Percentiles rank a stretch among this genome's conserved stretches.
Conservation (phyloP, 768 basidiomycete genomes). For the Suillus brevipes region DNA sequence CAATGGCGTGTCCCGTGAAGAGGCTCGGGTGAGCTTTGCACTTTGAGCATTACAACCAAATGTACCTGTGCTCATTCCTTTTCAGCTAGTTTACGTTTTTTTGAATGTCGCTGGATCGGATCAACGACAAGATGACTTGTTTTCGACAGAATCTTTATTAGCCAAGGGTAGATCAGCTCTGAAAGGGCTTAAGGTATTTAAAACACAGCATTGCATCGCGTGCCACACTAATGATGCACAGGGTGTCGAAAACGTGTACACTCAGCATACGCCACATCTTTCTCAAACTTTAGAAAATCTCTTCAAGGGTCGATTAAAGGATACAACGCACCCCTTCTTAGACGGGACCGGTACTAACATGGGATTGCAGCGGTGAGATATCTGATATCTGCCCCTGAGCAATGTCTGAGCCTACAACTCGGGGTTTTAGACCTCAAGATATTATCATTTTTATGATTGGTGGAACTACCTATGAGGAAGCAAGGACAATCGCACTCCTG, state of each 20-base stretch:
- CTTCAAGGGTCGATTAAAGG: constrained; percentile 81
- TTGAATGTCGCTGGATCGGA: constrained; percentile 93
- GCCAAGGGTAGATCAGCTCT: constrained; percentile 92
- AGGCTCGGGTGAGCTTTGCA: constrained; percentile 55
- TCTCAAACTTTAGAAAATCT: constrained; percentile 90
- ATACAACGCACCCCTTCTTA: constrained; percentile 88
- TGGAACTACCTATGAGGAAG: constrained; percentile 95
- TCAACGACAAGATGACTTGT: constrained; percentile 95
- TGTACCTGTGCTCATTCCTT: constrained; percentile 5
- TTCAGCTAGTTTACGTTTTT: constrained; percentile 87
- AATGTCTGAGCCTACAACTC: neutral
- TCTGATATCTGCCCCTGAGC: constrained; percentile 12
- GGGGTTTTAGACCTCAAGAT: constrained; percentile 75
- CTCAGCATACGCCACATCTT: constrained; percentile 92
- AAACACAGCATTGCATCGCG: neutral
- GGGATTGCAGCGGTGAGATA: constrained; percentile 62
- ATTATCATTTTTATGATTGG: constrained; percentile 97
- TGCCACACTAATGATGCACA: constrained; percentile 30
- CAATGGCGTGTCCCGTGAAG: constrained; percentile 75
- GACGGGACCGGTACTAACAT: constrained; percentile 70
- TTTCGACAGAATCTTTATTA: constrained; percentile 92
- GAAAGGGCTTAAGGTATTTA: constrained; percentile 85
- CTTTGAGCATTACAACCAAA: constrained; percentile 2
- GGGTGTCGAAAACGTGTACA: constrained; percentile 99
- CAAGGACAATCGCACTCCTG: constrained; percentile 76